Conservation (phyloP, 768 basidiomycete genomes). For the Saitozyma podzolica region DNA sequence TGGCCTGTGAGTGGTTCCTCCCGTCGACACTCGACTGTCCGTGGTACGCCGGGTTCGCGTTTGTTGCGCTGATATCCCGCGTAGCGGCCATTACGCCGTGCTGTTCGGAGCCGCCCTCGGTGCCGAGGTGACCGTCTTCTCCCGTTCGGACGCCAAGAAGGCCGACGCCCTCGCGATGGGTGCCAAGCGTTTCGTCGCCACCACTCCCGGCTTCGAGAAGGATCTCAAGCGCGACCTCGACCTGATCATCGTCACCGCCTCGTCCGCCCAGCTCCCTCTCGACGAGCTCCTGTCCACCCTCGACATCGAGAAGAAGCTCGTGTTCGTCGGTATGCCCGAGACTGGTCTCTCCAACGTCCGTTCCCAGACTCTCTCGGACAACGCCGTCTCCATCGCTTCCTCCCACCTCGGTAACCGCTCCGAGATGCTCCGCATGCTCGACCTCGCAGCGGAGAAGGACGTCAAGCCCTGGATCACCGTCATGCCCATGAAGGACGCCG, state of each 20-base stretch:
- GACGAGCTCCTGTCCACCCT: slow-evolving; percentile 62
- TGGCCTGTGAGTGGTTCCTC: slow-evolving; percentile 54
- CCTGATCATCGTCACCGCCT: slow-evolving; percentile 55
- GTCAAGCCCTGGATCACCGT: slow-evolving; percentile 61
- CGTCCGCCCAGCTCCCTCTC: slow-evolving; percentile 56
- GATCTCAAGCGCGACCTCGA: slow-evolving; percentile 52
- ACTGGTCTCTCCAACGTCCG: slow-evolving; percentile 56
- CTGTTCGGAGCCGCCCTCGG: slow-evolving; percentile 62
- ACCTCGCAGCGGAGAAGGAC: slow-evolving; percentile 62
- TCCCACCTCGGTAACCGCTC: slow-evolving; percentile 62
- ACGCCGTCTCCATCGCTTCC: slow-evolving; percentile 45
- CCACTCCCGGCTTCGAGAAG: slow-evolving; percentile 50
- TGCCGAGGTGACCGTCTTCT: slow-evolving; percentile 64
- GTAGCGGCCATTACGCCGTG: slow-evolving; percentile 51
- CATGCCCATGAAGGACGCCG: slow-evolving; percentile 60
- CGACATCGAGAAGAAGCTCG: slow-evolving; percentile 60
- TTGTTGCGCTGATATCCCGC: neutral
- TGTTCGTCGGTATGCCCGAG: slow-evolving; percentile 64
- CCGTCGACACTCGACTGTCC: too few species aligned
- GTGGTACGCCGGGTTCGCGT: neutral
- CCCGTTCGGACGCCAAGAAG: slow-evolving; percentile 62
- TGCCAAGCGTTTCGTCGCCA: slow-evolving; percentile 59
- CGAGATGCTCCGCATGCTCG: slow-evolving; percentile 63
- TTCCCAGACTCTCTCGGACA: slow-evolving; percentile 53
- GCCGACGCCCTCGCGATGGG: slow-evolving; percentile 61